Evolutionary conservation across 306 rosid genomes (phyloP).

Genomic region (Lathyrus tuberosus): DNA sequence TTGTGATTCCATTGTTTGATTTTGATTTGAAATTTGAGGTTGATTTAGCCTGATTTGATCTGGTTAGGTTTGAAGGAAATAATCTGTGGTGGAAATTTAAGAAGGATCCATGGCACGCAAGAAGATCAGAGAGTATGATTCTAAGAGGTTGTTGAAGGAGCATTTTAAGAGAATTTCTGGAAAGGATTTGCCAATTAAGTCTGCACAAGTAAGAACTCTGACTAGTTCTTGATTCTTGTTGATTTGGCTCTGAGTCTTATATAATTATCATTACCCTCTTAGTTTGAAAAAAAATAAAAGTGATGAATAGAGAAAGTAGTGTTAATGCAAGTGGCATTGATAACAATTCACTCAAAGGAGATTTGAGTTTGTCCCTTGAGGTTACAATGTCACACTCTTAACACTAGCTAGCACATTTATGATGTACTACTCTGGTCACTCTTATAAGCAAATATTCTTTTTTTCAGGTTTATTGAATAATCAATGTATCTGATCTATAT

Average conservation of each 20-base stretch:
- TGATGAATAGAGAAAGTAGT: too few relatives aligned
- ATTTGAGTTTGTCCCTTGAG: neutral
- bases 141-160: constrained; percentile 93
- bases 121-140: constrained; percentile 98
- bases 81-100: constrained; percentile 11
- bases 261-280: neutral
- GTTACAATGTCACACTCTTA: neutral
- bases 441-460: too few relatives aligned
- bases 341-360: neutral
- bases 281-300: too few relatives aligned
- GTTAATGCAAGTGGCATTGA: too few relatives aligned
- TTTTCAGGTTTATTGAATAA: too few relatives aligned
- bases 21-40: constrained; percentile 31
- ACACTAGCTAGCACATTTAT: neutral
- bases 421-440: neutral
- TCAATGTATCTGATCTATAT: too few relatives aligned
- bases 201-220: constrained; percentile 67
- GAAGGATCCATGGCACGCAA: constrained; percentile 82
- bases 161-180: constrained; percentile 82
- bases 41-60: constrained; percentile 34
- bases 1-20: neutral
- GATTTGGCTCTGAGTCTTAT: neutral
- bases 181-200: constrained; percentile 69
- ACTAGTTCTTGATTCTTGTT: constrained; percentile 16
- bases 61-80: constrained; percentile 21